phyloP scores from a whole-genome alignment of 208 protist genomes.

The Naegleria lovaniensis region DNA sequence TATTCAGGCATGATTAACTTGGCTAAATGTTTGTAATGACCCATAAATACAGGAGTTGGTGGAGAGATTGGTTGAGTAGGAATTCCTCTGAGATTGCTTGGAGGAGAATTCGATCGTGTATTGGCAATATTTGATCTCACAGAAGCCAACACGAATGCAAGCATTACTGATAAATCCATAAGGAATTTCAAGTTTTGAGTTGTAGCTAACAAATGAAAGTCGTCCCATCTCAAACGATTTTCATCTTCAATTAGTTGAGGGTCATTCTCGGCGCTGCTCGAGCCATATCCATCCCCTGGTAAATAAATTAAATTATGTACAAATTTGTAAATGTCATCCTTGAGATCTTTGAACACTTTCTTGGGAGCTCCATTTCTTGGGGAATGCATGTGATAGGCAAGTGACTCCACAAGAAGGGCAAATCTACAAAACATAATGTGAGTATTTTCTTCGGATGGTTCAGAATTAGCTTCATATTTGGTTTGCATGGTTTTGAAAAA shows the following conservation, averaged over 20 bases:
- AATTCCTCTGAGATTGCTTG: not conserved
- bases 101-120: not conserved
- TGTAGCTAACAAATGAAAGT: not conserved
- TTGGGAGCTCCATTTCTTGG: not conserved
- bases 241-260: not conserved
- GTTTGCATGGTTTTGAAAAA: not conserved
- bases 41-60: not conserved
- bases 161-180: not conserved
- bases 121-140: not conserved
- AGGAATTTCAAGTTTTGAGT: not conserved
- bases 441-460: not conserved
- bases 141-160: not conserved
- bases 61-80: not conserved
- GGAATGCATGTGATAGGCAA: not conserved
- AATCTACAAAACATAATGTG: not conserved
- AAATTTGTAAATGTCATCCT: not conserved
- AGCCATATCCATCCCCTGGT: not conserved
- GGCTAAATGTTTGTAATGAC: not conserved
- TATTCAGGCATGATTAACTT: constrained; percentile 2
- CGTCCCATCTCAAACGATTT: not conserved
- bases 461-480: not conserved
- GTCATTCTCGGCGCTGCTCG: not conserved
- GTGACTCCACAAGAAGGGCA: not conserved
- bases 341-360: constrained; percentile 8
- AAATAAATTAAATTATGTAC: constrained; percentile 7